Conservation (phyloP, 306 rosid genomes). For the Prunus mume region DNA sequence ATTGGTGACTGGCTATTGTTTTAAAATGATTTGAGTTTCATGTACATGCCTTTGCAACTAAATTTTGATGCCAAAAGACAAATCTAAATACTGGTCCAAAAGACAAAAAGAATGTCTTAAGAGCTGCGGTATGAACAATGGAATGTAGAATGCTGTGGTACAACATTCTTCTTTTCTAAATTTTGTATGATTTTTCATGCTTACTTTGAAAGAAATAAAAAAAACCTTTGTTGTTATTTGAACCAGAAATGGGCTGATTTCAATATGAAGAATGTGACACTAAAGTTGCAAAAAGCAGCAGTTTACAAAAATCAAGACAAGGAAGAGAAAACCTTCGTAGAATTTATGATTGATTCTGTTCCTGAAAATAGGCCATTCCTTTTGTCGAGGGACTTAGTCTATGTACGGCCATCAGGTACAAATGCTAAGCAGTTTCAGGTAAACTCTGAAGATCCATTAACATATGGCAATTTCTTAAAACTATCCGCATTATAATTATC, state of each 20-base stretch:
- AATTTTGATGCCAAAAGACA: no score
- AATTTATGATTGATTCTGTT: conserved; percentile 20
- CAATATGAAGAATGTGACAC: background rate
- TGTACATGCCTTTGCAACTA: no score
- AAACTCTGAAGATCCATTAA: background rate
- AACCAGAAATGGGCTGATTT: conserved; percentile 18
- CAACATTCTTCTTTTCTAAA: background rate
- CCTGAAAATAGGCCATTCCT: conserved; percentile 19
- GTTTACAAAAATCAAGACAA: background rate
- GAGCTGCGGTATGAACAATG: background rate
- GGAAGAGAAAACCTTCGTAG: conserved; percentile 21
- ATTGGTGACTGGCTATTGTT: no score
- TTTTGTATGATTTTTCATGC: background rate
- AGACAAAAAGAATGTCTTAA: no score
- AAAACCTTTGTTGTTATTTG: background rate
- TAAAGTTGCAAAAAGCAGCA: background rate
- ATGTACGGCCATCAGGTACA: conserved; percentile 14
- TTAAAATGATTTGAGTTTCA: no score
- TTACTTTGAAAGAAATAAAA: background rate
- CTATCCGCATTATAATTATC: background rate
- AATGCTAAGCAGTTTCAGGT: conserved; percentile 12
- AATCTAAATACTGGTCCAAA: no score
- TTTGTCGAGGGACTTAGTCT: conserved; percentile 33
- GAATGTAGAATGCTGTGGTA: background rate
- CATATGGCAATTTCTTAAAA: background rate